Conservation (phyloP, 1,284 basidiomycete species). For the Austroboletus niveus region DNA sequence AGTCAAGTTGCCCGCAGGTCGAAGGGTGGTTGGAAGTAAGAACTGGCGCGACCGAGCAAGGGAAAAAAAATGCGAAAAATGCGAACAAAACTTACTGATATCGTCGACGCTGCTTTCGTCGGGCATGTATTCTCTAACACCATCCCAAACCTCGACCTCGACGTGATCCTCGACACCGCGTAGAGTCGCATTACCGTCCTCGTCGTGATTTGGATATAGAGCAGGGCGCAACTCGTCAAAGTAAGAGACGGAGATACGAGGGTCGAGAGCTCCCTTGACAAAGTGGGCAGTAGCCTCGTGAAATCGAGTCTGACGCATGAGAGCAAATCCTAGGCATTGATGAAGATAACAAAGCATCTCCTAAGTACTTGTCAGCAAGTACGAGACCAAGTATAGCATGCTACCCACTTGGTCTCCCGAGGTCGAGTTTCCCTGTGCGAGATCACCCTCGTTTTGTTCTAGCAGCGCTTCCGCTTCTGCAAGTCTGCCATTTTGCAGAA, state of each 20-base stretch:
- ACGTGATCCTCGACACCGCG: conserved; percentile 56
- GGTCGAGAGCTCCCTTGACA: conserved; percentile 70
- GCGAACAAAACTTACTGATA: conserved; percentile 61
- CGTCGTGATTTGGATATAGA: conserved; percentile 27
- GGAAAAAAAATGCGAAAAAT: conserved; percentile 16
- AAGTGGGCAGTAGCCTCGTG: conserved; percentile 75
- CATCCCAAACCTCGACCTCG: conserved; percentile 58
- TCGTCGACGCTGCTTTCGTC: conserved; percentile 63
- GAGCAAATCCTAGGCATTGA: conserved; percentile 74
- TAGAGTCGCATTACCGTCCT: conserved; percentile 33
- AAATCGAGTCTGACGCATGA: conserved; percentile 69
- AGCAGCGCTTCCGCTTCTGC: conserved; percentile 64
- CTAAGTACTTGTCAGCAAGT: conserved; percentile 14
- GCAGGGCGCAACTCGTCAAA: conserved; percentile 68
- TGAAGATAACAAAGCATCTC: conserved; percentile 74
- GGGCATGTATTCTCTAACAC: conserved; percentile 66
- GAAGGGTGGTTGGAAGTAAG: conserved; percentile 25
- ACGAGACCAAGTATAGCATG: not conserved
- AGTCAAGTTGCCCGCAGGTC: conserved; percentile 24
- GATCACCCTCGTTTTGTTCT: conserved; percentile 34
- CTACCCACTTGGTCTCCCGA: conserved; percentile 12
- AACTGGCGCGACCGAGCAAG: conserved; percentile 16
- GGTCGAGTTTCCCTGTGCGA: conserved; percentile 8
- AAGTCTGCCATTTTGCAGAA: conserved; percentile 63
- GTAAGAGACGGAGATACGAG: conserved; percentile 71